Evolutionary conservation across 1,139 yeast species (phyloP).

Genomic region (Blastobotrys niveus): DNA sequence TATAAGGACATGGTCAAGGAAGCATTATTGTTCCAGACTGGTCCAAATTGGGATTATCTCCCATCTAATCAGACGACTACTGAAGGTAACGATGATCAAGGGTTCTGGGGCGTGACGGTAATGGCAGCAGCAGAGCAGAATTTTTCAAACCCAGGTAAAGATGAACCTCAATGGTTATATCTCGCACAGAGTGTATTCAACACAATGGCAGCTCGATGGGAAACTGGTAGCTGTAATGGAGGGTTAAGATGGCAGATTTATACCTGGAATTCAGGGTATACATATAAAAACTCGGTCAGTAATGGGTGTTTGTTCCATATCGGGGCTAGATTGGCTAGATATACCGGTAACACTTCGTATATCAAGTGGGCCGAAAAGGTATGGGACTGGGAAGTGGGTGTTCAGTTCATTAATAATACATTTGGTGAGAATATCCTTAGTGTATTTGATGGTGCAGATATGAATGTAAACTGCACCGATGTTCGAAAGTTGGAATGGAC

Average conservation of each 20-base stretch:
- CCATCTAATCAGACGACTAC: conserved; percentile 68
- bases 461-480: conserved; percentile 50
- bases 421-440: conserved; percentile 36
- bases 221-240: conserved; percentile 55
- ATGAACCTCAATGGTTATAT: conserved; percentile 57
- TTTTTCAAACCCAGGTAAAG: conserved; percentile 55
- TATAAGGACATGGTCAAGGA: conserved; percentile 49
- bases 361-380: conserved; percentile 58
- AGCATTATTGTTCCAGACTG: conserved; percentile 61
- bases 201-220: conserved; percentile 76
- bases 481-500: conserved; percentile 60
- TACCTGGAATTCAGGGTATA: conserved; percentile 69
- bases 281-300: conserved; percentile 72
- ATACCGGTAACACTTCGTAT: conserved; percentile 58
- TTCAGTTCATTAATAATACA: conserved; percentile 43
- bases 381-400: conserved; percentile 62
- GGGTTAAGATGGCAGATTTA: conserved; percentile 61
- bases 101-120: conserved; percentile 81
- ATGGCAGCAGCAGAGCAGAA: conserved; percentile 81
- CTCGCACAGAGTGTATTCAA: conserved; percentile 72
- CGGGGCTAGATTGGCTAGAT: conserved; percentile 72
- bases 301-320: conserved; percentile 73
- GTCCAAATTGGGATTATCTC: conserved; percentile 60
- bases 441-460: conserved; percentile 70
- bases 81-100: conserved; percentile 92